phyloP scores from a whole-genome alignment of 129 eudicot species.

The Centrapalus pauciflorus region DNA sequence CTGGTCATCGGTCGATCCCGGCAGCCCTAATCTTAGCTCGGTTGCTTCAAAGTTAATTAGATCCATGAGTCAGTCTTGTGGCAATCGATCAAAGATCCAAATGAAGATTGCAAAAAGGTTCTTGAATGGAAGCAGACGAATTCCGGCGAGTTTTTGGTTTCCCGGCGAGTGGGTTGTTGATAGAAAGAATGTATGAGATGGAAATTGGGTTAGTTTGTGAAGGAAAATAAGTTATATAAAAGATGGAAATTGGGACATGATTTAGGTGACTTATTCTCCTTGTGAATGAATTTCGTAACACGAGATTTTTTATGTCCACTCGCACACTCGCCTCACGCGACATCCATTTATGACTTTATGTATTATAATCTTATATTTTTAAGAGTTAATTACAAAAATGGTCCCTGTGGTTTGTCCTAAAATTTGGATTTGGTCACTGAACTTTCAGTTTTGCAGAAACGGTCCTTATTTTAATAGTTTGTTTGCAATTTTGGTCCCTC shows the following conservation, averaged over 20 bases:
- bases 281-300: conserved; percentile 50
- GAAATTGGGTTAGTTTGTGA: conserved; percentile 17
- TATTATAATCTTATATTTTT: neutral
- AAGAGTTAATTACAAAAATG: no score
- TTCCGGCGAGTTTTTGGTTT: conserved; percentile 11
- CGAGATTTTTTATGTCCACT: conserved; percentile 14
- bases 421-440: no score
- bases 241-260: conserved; percentile 36
- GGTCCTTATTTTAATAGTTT: no score
- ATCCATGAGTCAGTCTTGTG: conserved; percentile 26
- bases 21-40: conserved; percentile 60
- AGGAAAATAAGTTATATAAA: conserved; percentile 30
- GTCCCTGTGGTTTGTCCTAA: no score
- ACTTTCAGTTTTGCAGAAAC: no score
- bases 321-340: conserved; percentile 10
- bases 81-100: neutral
- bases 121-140: neutral
- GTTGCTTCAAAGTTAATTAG: conserved; percentile 54
- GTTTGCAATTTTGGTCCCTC: no score
- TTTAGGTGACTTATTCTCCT: conserved; percentile 47
- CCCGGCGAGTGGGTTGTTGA: conserved; percentile 6
- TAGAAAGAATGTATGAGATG: conserved; percentile 13
- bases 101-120: neutral
- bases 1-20: conserved; percentile 48
- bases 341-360: neutral